These are phyloP conservation scores for Epichloe hybrida DNA, from an alignment of 2,329 filamentous ascomycete species.

Conservation along the genomic window DNA sequence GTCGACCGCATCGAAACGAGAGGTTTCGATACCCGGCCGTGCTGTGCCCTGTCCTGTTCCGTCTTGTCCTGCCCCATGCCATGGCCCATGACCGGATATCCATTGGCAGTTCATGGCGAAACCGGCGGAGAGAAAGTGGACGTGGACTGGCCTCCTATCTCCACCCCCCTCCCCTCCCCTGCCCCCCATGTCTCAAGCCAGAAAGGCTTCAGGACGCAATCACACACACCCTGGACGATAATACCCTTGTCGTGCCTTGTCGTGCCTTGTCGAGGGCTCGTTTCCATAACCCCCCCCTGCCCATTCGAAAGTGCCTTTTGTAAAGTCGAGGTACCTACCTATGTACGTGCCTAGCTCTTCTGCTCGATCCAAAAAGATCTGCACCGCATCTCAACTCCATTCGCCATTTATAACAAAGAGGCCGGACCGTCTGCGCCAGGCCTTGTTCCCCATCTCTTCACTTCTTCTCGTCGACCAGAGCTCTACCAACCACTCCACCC, in stretches of 20 bases:
- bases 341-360: neutral
- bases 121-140: neutral
- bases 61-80: neutral
- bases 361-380: constrained; percentile 5
- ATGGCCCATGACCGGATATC: neutral
- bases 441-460: constrained; percentile 2
- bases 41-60: neutral
- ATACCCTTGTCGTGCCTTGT: neutral
- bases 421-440: constrained; percentile 10
- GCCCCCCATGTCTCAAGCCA: neutral
- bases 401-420: constrained; percentile 11
- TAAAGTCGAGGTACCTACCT: neutral
- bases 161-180: neutral
- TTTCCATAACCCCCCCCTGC: constrained; percentile 6
- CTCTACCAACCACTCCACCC: too few relatives aligned
- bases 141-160: neutral
- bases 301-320: neutral
- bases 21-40: neutral
- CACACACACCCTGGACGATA: neutral
- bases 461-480: neutral
- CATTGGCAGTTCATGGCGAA: neutral
- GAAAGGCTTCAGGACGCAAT: neutral
- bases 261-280: neutral
- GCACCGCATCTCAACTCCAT: constrained; percentile 8
- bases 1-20: neutral